Percentiles rank a stretch among this genome's conserved stretches.
Evolutionary conservation across 352 stramenopile species (phyloP).

Genomic region (Phytopythium mirpurense): DNA sequence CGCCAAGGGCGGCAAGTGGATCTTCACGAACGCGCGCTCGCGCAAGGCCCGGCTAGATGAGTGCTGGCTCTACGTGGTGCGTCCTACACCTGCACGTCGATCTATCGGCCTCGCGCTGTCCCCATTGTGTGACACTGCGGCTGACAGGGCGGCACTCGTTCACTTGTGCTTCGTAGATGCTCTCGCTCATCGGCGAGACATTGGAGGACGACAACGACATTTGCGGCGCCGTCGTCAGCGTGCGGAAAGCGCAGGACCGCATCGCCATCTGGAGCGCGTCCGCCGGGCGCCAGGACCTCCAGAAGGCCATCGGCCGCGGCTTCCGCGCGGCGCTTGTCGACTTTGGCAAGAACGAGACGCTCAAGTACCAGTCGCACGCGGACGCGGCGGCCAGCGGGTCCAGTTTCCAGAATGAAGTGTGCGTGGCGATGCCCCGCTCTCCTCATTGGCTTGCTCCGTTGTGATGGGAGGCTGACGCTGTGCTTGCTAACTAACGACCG

Average conservation of each 20-base stretch:
- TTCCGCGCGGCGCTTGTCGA: constrained; percentile 80
- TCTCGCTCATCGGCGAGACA: constrained; percentile 95
- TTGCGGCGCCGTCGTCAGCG: constrained; percentile 93
- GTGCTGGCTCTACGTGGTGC: constrained; percentile 94
- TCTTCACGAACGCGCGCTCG: constrained; percentile 94
- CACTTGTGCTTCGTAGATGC: constrained; percentile 50
- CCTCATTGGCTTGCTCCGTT: background rate
- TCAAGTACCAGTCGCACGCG: constrained; percentile 88
- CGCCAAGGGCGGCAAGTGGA: constrained; percentile 95
- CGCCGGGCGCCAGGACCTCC: constrained; percentile 62
- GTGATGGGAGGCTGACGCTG: background rate
- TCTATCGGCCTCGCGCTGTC: no score
- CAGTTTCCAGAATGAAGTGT: constrained; percentile 91
- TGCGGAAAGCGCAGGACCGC: constrained; percentile 93
- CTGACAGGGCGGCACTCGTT: no score
- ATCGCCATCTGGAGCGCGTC: constrained; percentile 94
- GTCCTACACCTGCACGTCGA: no score
- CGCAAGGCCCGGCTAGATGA: constrained; percentile 92
- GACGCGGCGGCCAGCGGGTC: constrained; percentile 83
- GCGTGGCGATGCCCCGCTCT: constrained; percentile 13
- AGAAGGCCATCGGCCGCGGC: constrained; percentile 74
- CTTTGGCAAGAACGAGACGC: constrained; percentile 82
- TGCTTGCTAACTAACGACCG: constrained; percentile 1
- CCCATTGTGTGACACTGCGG: no score
- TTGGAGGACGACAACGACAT: constrained; percentile 94